Conservation (phyloP, 176 grass and related monocot genomes). For the Avena atlantica region DNA sequence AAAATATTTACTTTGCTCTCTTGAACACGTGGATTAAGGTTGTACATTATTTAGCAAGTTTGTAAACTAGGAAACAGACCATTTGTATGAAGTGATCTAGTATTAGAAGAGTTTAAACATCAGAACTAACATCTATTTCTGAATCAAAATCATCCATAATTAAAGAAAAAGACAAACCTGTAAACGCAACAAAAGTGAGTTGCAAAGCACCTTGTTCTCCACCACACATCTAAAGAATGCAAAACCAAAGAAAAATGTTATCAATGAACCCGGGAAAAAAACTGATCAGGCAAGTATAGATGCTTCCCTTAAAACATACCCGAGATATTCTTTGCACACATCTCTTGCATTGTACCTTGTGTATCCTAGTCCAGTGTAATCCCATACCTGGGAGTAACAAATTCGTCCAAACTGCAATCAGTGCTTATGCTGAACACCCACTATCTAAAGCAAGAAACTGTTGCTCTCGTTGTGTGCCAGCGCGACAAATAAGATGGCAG, state of each 20-base stretch:
- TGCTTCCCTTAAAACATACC: constrained; percentile 58
- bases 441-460: constrained; percentile 13
- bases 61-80: constrained; percentile 14
- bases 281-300: not conserved
- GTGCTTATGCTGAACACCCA: not conserved
- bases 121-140: not conserved
- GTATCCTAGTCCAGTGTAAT: constrained; percentile 96
- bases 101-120: not conserved
- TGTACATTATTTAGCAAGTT: constrained; percentile 13
- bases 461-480: not conserved
- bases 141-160: constrained; percentile 9
- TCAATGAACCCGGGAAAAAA: constrained; percentile 6
- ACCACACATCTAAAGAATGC: constrained; percentile 78
- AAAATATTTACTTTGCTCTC: not conserved
- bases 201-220: constrained; percentile 99
- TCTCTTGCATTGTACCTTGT: constrained; percentile 90
- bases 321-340: constrained; percentile 86
- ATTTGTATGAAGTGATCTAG: not conserved
- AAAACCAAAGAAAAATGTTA: constrained; percentile 25
- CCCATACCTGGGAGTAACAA: constrained; percentile 74
- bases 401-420: constrained; percentile 21
- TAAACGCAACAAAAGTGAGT: constrained; percentile 76
- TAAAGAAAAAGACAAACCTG: constrained; percentile 58
- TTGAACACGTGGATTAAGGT: not conserved
- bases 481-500: constrained; percentile 9